Evolutionary conservation across 352 stramenopile genomes (phyloP).

Genomic region (Aphanomyces cochlioides): DNA sequence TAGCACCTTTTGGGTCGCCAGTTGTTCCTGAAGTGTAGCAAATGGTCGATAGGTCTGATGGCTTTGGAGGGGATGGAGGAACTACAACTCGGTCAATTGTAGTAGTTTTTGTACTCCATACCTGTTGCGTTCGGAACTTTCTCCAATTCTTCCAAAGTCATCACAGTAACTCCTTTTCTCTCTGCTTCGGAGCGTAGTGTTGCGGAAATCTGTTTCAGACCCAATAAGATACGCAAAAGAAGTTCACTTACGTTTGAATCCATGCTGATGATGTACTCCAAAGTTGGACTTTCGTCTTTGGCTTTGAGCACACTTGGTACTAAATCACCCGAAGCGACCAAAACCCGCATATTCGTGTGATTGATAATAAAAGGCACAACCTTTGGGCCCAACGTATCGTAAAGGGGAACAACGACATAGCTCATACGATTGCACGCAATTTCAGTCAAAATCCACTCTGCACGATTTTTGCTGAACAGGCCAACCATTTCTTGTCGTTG

Average conservation of each 20-base stretch:
- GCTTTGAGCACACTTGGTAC: conserved; percentile 28
- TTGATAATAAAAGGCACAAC: conserved; percentile 31
- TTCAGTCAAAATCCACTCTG: conserved; percentile 90
- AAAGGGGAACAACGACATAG: conserved; percentile 45
- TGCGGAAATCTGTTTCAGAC: conserved; percentile 17
- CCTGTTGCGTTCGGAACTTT: conserved; percentile 14
- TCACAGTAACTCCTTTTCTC: neutral
- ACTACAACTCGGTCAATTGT: neutral
- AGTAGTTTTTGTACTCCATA: neutral
- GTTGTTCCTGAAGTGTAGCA: conserved; percentile 61
- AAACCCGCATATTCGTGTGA: conserved; percentile 31
- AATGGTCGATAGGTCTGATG: conserved; percentile 42
- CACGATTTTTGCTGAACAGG: conserved; percentile 87
- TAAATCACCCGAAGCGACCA: conserved; percentile 30
- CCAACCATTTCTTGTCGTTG: conserved; percentile 52
- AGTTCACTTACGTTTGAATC: neutral
- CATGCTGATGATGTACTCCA: conserved; percentile 8
- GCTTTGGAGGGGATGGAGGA: neutral
- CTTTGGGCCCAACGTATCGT: conserved; percentile 35
- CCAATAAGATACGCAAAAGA: neutral
- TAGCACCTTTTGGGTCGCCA: conserved; percentile 48
- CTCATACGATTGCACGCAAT: conserved; percentile 62
- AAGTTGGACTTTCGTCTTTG: conserved; percentile 13
- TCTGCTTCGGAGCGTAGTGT: conserved; percentile 13
- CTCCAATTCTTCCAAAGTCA: neutral